A percentile compares a stretch with the other conserved stretches of the same genome.
Conservation (phyloP, 2,329 filamentous ascomycete genomes). For the Colletotrichum chrysophilum region DNA sequence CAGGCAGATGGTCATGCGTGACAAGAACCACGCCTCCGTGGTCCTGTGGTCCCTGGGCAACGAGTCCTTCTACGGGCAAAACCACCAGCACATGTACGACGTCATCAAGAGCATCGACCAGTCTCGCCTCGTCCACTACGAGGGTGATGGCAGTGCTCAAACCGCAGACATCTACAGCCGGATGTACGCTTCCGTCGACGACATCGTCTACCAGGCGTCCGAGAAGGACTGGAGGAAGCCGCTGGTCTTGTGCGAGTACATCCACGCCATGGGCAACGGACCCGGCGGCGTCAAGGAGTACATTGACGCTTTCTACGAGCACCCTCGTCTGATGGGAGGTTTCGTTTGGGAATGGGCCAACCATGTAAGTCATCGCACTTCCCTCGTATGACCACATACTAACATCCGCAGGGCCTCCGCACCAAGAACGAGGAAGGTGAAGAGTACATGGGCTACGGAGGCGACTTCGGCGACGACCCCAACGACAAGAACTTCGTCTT, state of each 20-base stretch:
- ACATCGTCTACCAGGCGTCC: conserved; percentile 43
- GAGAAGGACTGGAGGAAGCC: conserved; percentile 57
- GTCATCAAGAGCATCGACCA: conserved; percentile 62
- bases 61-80: conserved; percentile 72
- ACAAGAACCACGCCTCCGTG: conserved; percentile 66
- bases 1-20: conserved; percentile 65
- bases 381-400: neutral
- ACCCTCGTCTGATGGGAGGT: conserved; percentile 60
- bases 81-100: conserved; percentile 72
- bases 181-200: conserved; percentile 66
- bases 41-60: conserved; percentile 78
- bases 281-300: conserved; percentile 73
- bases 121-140: conserved; percentile 68
- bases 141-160: conserved; percentile 62
- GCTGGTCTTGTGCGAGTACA: conserved; percentile 61
- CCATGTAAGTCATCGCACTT: conserved; percentile 42
- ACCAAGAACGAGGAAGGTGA: conserved; percentile 46
- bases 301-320: conserved; percentile 66
- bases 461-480: conserved; percentile 65
- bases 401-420: conserved; percentile 42
- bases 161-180: conserved; percentile 68
- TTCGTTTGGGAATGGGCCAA: conserved; percentile 71
- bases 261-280: conserved; percentile 75
- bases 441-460: conserved; percentile 62
- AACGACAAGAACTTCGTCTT: conserved; percentile 66